phyloP scores from a whole-genome alignment of 768 basidiomycete species.

The Paxillus ammoniavirescens region DNA sequence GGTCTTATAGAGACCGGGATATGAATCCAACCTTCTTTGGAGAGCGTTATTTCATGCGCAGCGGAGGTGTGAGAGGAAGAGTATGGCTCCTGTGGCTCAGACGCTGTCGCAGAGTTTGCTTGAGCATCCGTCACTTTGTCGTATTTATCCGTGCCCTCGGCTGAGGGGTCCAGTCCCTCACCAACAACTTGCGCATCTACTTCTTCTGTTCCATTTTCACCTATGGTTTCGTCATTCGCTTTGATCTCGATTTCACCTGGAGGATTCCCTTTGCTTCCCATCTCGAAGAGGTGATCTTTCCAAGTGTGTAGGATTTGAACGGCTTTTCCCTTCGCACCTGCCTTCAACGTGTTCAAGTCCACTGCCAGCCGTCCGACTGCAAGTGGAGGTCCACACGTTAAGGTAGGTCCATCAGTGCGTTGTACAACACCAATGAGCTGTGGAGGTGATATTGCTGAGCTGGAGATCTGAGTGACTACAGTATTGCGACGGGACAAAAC shows the following conservation, averaged over 20 bases:
- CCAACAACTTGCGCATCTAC: slow-evolving; percentile 5
- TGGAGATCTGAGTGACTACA: slow-evolving; percentile 57
- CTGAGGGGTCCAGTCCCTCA: slow-evolving; percentile 8
- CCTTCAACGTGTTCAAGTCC: slow-evolving; percentile 44
- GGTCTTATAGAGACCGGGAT: neutral
- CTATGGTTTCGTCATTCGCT: slow-evolving; percentile 5
- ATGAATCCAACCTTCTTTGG: slow-evolving; percentile 28
- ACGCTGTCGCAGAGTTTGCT: slow-evolving; percentile 4
- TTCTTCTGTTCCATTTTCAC: slow-evolving; percentile 8
- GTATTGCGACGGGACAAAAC: neutral
- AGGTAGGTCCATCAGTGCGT: slow-evolving; percentile 34
- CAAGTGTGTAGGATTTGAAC: slow-evolving; percentile 71
- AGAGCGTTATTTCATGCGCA: slow-evolving; percentile 13
- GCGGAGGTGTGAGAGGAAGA: slow-evolving; percentile 8
- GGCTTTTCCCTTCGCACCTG: slow-evolving; percentile 73
- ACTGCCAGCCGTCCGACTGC: slow-evolving; percentile 75
- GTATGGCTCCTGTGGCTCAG: slow-evolving; percentile 5
- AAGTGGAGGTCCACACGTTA: slow-evolving; percentile 48
- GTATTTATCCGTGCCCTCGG: slow-evolving; percentile 8
- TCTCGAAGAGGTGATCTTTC: slow-evolving; percentile 74
- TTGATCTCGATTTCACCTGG: slow-evolving; percentile 42
- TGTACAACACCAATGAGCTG: slow-evolving; percentile 66
- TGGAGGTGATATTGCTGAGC: slow-evolving; percentile 34
- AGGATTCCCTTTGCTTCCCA: slow-evolving; percentile 61
- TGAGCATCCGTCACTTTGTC: slow-evolving; percentile 25